Conservation (phyloP, 805 yeast species). For the baker's yeast (Saccharomyces cerevisiae) region DNA sequence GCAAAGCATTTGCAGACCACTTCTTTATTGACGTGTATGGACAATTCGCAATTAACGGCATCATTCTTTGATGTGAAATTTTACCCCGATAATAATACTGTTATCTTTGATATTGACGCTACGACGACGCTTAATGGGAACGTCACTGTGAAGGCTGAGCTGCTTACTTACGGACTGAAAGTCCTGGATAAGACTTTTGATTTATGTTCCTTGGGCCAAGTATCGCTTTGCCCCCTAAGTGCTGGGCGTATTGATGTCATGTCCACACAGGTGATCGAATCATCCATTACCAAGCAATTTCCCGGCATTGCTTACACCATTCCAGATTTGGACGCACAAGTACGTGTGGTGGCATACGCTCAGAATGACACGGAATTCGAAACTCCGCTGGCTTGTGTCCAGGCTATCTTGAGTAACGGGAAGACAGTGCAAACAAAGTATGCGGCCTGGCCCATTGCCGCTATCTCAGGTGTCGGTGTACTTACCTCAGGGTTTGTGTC, state of each 20-base stretch:
- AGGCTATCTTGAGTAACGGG: conserved; percentile 77
- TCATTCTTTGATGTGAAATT: conserved; percentile 69
- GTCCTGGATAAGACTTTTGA: conserved; percentile 46
- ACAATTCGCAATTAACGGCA: conserved; percentile 77
- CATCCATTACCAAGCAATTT: conserved; percentile 40
- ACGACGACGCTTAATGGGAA: conserved; percentile 69
- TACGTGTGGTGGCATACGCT: conserved; percentile 59
- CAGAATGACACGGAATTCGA: conserved; percentile 35
- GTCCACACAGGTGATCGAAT: conserved; percentile 39
- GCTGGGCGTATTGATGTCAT: conserved; percentile 78
- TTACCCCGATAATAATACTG: conserved; percentile 57
- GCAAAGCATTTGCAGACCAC: conserved; percentile 37
- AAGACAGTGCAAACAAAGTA: conserved; percentile 89
- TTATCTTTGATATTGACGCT: conserved; percentile 63
- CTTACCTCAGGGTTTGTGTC: conserved; percentile 82
- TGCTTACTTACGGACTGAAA: conserved; percentile 76
- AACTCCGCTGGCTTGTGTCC: conserved; percentile 78
- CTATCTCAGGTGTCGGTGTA: conserved; percentile 80
- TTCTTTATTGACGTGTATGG: conserved; percentile 88
- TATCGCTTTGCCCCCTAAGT: conserved; percentile 68
- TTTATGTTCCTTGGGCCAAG: conserved; percentile 55
- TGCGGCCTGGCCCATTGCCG: conserved; percentile 95
- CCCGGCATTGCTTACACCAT: conserved; percentile 83
- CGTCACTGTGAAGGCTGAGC: conserved; percentile 53
- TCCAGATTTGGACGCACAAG: conserved; percentile 92